Percentiles rank a stretch among this genome's conserved stretches.
Evolutionary conservation across 2,329 filamentous ascomycete genomes (phyloP).

Genomic region (Bimuria novae-zelandiae): DNA sequence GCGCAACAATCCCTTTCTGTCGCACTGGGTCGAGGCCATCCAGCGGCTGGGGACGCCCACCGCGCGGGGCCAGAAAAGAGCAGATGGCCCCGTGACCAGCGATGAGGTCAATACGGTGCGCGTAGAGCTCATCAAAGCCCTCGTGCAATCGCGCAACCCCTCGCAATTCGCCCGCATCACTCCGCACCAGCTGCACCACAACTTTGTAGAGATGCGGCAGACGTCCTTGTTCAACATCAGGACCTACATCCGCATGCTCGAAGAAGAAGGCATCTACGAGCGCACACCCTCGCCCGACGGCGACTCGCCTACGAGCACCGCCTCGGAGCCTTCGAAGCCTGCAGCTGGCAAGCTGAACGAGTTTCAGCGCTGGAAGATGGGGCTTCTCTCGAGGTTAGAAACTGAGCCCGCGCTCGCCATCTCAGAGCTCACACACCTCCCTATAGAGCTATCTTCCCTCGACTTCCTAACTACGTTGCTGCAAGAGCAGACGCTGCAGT

Average conservation of each 20-base stretch:
- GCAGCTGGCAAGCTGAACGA: conserved; percentile 11
- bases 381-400: conserved; percentile 24
- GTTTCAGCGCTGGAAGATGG: conserved; percentile 28
- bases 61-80: neutral
- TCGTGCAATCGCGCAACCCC: conserved; percentile 25
- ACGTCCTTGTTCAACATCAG: conserved; percentile 28
- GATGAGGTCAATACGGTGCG: conserved; percentile 25
- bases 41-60: conserved; percentile 19
- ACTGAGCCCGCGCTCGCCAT: conserved; percentile 27
- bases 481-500: conserved; percentile 26
- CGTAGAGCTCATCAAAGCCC: conserved; percentile 31
- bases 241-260: conserved; percentile 41
- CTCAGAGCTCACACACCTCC: conserved; percentile 40
- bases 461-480: conserved; percentile 48
- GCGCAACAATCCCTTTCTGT: conserved; percentile 44
- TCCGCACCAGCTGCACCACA: conserved; percentile 23
- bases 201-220: conserved; percentile 16
- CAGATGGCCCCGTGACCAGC: conserved; percentile 12
- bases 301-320: conserved; percentile 1
- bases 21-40: conserved; percentile 47
- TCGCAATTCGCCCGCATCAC: conserved; percentile 14
- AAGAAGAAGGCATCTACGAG: conserved; percentile 45
- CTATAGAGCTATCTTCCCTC: conserved; percentile 43
- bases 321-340: neutral
- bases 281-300: conserved; percentile 18